Conservation (phyloP, 1,284 basidiomycete species). For the Exobasidium cylindrosporum region DNA sequence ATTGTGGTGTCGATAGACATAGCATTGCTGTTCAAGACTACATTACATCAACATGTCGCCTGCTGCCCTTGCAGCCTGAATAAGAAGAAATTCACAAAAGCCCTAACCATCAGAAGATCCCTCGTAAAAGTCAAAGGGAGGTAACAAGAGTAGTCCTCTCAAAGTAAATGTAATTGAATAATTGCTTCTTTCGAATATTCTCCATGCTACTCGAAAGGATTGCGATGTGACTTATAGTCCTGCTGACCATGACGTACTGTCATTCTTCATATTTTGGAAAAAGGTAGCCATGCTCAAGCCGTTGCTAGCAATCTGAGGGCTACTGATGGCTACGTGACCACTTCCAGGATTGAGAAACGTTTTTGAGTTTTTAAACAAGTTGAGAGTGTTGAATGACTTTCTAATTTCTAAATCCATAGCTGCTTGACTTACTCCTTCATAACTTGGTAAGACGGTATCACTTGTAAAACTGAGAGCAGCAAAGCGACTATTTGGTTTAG, state of each 20-base stretch:
- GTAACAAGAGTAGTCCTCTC: no score
- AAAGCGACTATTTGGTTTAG: slow-evolving; percentile 20
- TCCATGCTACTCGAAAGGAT: no score
- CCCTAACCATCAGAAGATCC: no score
- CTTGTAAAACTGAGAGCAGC: slow-evolving; percentile 21
- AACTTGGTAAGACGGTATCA: slow-evolving; percentile 22
- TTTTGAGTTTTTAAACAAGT: background rate
- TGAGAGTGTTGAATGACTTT: background rate
- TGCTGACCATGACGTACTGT: background rate
- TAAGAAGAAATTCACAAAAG: no score
- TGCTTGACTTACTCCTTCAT: slow-evolving; percentile 17
- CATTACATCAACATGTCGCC: no score
- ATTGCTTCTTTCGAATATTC: no score
- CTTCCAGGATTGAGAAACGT: background rate
- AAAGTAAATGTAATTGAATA: no score
- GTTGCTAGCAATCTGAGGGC: background rate
- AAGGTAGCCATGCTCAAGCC: background rate
- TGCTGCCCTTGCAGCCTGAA: no score
- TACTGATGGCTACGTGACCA: background rate
- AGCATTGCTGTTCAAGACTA: no score
- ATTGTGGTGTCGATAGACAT: no score
- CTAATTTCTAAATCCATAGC: slow-evolving; percentile 5
- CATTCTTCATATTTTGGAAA: background rate
- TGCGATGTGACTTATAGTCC: no score
- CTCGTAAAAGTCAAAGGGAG: no score